Evolutionary conservation across 139 green algal species (phyloP), one percentile per base, ranked within the genome.

Genomic region (Edaphochlamys debaryana): DNA sequence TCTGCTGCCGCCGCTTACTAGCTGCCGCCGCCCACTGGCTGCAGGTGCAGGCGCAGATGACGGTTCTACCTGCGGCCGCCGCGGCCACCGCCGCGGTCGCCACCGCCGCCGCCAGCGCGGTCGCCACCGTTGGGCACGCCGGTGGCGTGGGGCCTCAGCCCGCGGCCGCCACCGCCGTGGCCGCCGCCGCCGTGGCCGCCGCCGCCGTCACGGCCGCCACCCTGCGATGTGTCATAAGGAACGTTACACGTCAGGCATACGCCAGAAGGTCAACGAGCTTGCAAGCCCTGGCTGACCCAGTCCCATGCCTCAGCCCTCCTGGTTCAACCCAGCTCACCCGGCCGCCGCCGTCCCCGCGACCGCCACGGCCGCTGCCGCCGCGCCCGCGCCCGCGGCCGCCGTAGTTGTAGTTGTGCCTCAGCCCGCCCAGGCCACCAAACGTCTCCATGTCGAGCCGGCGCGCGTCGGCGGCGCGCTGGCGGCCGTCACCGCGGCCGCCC

Each of bases 371-470:
- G 36, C 69, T 84, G 52, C 79, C 73, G 15, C 91, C 81, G n/a
- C 86, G 48, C 30, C 87, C 70, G 0, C 89, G 77, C 32, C 91
- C 79, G 58, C 89, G 78, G 2, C 88, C 64, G 56, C 80, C 50
- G 71, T 85, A 69, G 36, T 87, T 86, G 81, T 89, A 76, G 67
- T 68, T 79, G 77, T 86, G 83, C 56, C 74, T 73, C 50, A 83
- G 52, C 20, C 87, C 87, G 20, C 90, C 93, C 58, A 92, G 45
- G 29, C 91, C 93, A 54, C 95, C 95, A 86, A 98, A 98, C 1
- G 95, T 98, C 85, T 97, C 95, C 50, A 97, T 91, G 79, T 98
- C 95, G 22, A 95, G 75, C 27, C 90, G 89, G 68, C 95, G 91
- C 89, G 94, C 92, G 71, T 95, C 94, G 0, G 87, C 86, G 58